Percentiles rank a stretch among this genome's conserved stretches.
Evolutionary conservation across 2,329 filamentous ascomycete species (phyloP).

Genomic region (Dothideomycetes sp.): DNA sequence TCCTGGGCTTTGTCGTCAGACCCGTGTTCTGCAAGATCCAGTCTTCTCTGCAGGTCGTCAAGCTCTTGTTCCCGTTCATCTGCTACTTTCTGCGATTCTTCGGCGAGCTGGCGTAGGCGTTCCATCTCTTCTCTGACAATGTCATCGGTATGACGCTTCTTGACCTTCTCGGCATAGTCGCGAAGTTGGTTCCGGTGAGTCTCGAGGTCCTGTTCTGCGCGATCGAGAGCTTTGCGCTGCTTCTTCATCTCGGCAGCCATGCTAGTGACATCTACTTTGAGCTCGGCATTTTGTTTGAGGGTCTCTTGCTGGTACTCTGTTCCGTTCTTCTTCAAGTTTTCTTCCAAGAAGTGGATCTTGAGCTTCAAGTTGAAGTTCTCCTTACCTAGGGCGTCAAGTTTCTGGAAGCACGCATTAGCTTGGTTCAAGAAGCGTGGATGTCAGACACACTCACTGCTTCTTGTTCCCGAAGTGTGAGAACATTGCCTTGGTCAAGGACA

Average conservation of each 20-base stretch:
- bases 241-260: constrained; percentile 79
- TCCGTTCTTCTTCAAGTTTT: constrained; percentile 75
- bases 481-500: constrained; percentile 73
- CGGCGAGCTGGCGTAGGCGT: constrained; percentile 31
- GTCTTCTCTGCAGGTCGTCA: constrained; percentile 27
- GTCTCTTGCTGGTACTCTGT: constrained; percentile 83
- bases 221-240: constrained; percentile 73
- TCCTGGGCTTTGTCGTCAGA: constrained; percentile 18
- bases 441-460: constrained; percentile 61
- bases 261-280: constrained; percentile 85
- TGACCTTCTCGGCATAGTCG: constrained; percentile 72
- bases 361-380: constrained; percentile 96
- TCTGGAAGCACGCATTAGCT: constrained; percentile 27
- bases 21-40: constrained; percentile 23
- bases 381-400: constrained; percentile 91
- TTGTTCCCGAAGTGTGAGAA: constrained; percentile 85
- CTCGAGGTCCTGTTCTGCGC: constrained; percentile 79
- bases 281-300: constrained; percentile 86
- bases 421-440: not conserved
- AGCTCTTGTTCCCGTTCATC: constrained; percentile 32
- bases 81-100: constrained; percentile 28
- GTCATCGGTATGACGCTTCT: constrained; percentile 60
- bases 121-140: constrained; percentile 53
- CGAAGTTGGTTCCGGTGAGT: constrained; percentile 69
- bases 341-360: constrained; percentile 93